A percentile compares a stretch with the other conserved stretches of the same genome.
Conservation (phyloP, 1,284 basidiomycete genomes). For the Sporisorium reilianum region DNA sequence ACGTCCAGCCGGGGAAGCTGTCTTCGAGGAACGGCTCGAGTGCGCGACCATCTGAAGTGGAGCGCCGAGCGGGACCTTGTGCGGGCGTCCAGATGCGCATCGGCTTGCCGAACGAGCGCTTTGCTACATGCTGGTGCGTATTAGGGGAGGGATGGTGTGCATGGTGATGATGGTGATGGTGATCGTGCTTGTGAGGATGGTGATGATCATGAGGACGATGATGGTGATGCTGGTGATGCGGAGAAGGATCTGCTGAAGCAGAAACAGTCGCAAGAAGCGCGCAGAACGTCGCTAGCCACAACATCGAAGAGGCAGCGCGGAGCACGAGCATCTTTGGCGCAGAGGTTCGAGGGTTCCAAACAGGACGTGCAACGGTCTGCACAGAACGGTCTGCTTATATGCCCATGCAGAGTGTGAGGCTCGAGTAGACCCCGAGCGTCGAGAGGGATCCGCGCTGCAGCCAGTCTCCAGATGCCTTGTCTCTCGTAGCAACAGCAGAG, state of each 20-base stretch:
- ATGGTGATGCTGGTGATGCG: constrained; percentile 5
- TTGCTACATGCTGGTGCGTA: not conserved
- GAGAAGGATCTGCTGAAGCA: not conserved
- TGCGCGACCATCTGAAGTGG: not conserved
- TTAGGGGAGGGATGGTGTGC: not conserved
- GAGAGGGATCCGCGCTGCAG: no score
- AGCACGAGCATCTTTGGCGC: not conserved
- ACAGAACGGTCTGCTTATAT: no score
- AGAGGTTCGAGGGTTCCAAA: not conserved
- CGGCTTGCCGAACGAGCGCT: constrained; percentile 16
- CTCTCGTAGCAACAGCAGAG: no score
- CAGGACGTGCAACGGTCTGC: no score
- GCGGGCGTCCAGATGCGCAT: constrained; percentile 30
- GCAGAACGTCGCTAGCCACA: constrained; percentile 3
- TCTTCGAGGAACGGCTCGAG: constrained; percentile 26
- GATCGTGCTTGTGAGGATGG: not conserved
- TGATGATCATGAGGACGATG: not conserved
- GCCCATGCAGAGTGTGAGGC: no score
- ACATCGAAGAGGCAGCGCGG: not conserved
- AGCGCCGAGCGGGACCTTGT: constrained; percentile 23
- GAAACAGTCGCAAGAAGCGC: not conserved
- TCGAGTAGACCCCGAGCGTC: no score
- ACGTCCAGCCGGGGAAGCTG: constrained; percentile 20
- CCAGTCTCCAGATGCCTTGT: no score
- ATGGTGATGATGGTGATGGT: not conserved